Percentiles rank a stretch among this genome's conserved stretches.
Evolutionary conservation across 345 rosid species (phyloP).

Genomic region (Bruguiera gymnorhiza): DNA sequence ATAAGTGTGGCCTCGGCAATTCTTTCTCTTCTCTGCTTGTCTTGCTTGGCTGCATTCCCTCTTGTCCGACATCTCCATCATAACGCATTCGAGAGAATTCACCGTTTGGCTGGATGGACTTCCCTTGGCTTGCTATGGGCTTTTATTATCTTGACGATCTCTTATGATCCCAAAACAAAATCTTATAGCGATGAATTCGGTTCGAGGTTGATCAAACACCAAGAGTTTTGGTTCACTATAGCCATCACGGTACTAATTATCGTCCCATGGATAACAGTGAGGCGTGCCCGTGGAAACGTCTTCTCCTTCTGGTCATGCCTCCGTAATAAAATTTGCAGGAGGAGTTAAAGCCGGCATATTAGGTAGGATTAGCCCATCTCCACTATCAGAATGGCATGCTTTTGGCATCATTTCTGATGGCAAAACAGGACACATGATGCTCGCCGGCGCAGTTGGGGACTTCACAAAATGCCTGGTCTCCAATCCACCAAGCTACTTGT

Average conservation of each 20-base stretch:
- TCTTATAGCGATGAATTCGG: slow-evolving; percentile 46
- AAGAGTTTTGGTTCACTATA: slow-evolving; percentile 78
- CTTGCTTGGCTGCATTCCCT: slow-evolving; percentile 66
- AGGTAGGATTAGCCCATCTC: slow-evolving; percentile 91
- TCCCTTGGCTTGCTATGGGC: slow-evolving; percentile 70
- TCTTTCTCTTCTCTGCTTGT: slow-evolving; percentile 54
- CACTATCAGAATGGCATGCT: slow-evolving; percentile 89
- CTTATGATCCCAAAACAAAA: slow-evolving; percentile 57
- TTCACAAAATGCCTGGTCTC: slow-evolving; percentile 63
- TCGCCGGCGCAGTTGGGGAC: slow-evolving; percentile 88
- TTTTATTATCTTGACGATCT: slow-evolving; percentile 49
- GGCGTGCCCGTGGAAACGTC: slow-evolving; percentile 54
- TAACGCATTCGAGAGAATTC: slow-evolving; percentile 67
- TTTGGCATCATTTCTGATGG: slow-evolving; percentile 78
- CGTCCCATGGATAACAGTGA: slow-evolving; percentile 70
- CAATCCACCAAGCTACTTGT: slow-evolving; percentile 65
- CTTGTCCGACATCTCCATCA: slow-evolving; percentile 83
- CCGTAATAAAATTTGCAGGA: slow-evolving; percentile 63
- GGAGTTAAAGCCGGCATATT: slow-evolving; percentile 70
- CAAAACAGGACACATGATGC: slow-evolving; percentile 79
- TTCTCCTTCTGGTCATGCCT: slow-evolving; percentile 70
- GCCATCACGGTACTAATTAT: slow-evolving; percentile 52
- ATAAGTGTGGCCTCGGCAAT: slow-evolving; percentile 50
- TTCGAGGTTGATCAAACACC: slow-evolving; percentile 40
- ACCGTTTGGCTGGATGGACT: slow-evolving; percentile 72